Evolutionary conservation across 257 asterid genomes (phyloP).

Genomic region (Echium plantagineum): DNA sequence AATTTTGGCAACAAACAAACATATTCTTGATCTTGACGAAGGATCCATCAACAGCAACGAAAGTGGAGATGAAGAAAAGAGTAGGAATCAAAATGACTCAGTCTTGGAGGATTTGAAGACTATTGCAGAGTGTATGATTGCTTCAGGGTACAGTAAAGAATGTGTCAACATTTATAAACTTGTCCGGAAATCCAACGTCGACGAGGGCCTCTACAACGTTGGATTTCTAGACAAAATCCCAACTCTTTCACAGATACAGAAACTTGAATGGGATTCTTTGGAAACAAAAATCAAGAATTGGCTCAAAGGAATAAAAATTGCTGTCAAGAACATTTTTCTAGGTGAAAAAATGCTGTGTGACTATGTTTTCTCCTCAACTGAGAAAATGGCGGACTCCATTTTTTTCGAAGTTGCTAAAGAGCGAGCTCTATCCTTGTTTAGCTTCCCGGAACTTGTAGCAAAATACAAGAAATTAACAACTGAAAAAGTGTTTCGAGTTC

Average conservation of each 20-base stretch:
- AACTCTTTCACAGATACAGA: constrained; percentile 46
- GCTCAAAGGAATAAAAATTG: constrained; percentile 36
- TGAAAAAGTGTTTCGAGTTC: constrained; percentile 62
- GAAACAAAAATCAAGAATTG: constrained; percentile 47
- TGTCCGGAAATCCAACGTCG: constrained; percentile 52
- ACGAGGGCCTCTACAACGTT: constrained; percentile 50
- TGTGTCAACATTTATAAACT: constrained; percentile 48
- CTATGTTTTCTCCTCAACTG: constrained; percentile 51
- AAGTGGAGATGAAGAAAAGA: constrained; percentile 11
- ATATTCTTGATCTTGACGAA: constrained; percentile 40
- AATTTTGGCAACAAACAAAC: constrained; percentile 29
- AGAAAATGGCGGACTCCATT: constrained; percentile 40
- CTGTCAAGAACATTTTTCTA: constrained; percentile 44
- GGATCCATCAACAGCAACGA: background rate
- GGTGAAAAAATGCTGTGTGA: constrained; percentile 65
- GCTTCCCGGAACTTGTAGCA: constrained; percentile 43
- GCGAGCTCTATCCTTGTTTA: constrained; percentile 35
- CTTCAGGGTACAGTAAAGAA: constrained; percentile 61
- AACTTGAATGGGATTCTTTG: constrained; percentile 53
- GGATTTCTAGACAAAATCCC: constrained; percentile 50
- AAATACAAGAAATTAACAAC: constrained; percentile 54
- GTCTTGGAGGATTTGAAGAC: constrained; percentile 35
- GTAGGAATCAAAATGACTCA: constrained; percentile 5
- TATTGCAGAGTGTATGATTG: constrained; percentile 68
- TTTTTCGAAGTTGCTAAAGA: constrained; percentile 53